Conservation (phyloP, 352 stramenopile species). For the Pythium folliculosum region DNA sequence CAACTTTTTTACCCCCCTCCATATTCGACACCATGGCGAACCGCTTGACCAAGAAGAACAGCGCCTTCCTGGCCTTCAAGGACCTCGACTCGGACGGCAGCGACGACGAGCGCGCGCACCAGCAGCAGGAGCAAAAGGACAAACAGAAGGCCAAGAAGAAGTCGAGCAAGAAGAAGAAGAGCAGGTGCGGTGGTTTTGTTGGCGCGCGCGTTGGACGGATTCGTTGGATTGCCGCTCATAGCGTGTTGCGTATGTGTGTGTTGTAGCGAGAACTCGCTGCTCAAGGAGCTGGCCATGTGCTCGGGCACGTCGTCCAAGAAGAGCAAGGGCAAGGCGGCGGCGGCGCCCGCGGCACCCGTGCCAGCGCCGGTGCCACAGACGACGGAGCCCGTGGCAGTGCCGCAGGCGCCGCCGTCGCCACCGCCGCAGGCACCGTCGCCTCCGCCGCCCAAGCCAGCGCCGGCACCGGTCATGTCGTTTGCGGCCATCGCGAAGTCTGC, state of each 20-base stretch:
- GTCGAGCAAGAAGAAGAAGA: conserved; percentile 75
- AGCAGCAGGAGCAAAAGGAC: conserved; percentile 44
- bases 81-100: conserved; percentile 56
- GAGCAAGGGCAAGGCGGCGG: conserved; percentile 49
- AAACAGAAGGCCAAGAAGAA: conserved; percentile 81
- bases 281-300: conserved; percentile 79
- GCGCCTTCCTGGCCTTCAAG: conserved; percentile 71
- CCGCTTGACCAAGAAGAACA: conserved; percentile 52
- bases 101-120: conserved; percentile 47
- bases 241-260: too few relatives aligned
- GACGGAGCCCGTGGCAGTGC: background rate
- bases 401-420: background rate
- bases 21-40: conserved; percentile 12
- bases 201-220: too few relatives aligned
- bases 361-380: background rate
- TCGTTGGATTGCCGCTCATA: too few relatives aligned
- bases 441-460: conserved; percentile 4
- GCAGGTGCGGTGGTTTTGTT: conserved; percentile 34
- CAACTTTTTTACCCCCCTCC: background rate
- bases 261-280: conserved; percentile 51
- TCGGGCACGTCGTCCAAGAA: conserved; percentile 66
- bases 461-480: background rate
- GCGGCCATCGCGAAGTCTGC: conserved; percentile 15
- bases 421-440: conserved; percentile 1
- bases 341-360: background rate